Evolutionary conservation across 208 protist species (phyloP).

Genomic region (Crithidia sp.): DNA sequence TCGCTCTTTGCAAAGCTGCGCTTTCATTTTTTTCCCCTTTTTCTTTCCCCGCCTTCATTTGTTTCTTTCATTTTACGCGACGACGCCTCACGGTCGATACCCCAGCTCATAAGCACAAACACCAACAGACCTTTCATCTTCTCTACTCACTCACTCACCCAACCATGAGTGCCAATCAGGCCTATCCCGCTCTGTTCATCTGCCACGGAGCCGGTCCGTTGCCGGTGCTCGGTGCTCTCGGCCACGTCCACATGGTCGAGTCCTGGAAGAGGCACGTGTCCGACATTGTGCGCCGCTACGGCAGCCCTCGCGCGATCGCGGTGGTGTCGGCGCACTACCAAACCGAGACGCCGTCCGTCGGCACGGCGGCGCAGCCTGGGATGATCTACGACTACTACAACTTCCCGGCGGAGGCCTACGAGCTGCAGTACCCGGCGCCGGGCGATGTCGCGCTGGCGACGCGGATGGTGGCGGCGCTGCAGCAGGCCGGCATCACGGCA

Average conservation of each 20-base stretch:
- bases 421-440: constrained; percentile 66
- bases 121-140: too few relatives aligned
- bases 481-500: constrained; percentile 28
- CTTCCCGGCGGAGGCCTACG: constrained; percentile 78
- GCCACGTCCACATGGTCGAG: constrained; percentile 30
- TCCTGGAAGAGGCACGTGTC: constrained; percentile 34
- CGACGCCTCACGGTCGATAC: too few relatives aligned
- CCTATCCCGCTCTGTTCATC: constrained; percentile 68
- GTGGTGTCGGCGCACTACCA: constrained; percentile 89
- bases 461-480: constrained; percentile 39
- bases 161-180: background rate
- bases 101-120: too few relatives aligned
- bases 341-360: constrained; percentile 36
- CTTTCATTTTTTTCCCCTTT: too few relatives aligned
- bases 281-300: constrained; percentile 32
- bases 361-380: constrained; percentile 15
- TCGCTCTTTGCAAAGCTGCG: too few relatives aligned
- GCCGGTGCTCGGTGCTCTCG: constrained; percentile 53
- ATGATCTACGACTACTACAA: constrained; percentile 90
- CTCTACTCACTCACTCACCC: too few relatives aligned
- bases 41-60: too few relatives aligned
- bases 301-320: constrained; percentile 60
- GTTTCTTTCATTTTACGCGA: too few relatives aligned
- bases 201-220: constrained; percentile 71
- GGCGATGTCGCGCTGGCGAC: constrained; percentile 37